Base-by-base conservation (phyloP, 1,284 basidiomycete genomes). In the Pseudozyma tsukubaensis region DNA sequence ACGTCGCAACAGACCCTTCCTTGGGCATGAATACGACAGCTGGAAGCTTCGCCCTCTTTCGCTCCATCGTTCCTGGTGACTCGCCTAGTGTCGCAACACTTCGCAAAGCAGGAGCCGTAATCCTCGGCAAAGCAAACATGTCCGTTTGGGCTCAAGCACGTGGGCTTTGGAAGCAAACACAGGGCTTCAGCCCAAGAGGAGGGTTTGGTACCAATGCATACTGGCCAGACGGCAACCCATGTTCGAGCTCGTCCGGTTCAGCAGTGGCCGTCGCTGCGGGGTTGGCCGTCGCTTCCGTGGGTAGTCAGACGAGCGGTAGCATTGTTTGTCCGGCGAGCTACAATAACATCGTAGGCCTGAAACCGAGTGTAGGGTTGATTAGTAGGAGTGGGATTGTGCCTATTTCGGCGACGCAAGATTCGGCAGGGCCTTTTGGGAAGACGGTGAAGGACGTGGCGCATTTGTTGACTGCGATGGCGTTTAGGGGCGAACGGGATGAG, bases 121-220 rank as follows among this genome's bases (percentile, higher is more conserved):
- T 92, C 16, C 85, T 92, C 24, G 90, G 85, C 72, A 83, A 84
- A 55, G 77, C 84, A 2, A 81, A 79, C 48, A 67, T 84, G 56
- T 60, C 74, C 16, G 83, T 83, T 32, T 85, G 83, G 82, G 81
- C 85, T 4, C 69, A 85, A 52, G 83, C 88, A 70, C 85, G 90
- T 45, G 90, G 90, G 1, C 83, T 86, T 18, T 66, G 89, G 5
- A 85, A 68, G 13, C 60, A 68, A 47, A 64, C 89, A 0, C 89
- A 88, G 6, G 91, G 90, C 5, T 92, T 88, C 87, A 90, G 89
- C 21, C 90, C 89, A 14, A 87, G 90, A 10, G 90, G 90, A 4
- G 90, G 90, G 1, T 90, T 91, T 80, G 85, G 86, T 5, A 88
- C 88, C 0, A 88, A 86, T 68, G 88, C 90, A 1, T 91, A 91